Conservation (phyloP, 2,329 filamentous ascomycete species). For the Domatiomyces catenatus region DNA sequence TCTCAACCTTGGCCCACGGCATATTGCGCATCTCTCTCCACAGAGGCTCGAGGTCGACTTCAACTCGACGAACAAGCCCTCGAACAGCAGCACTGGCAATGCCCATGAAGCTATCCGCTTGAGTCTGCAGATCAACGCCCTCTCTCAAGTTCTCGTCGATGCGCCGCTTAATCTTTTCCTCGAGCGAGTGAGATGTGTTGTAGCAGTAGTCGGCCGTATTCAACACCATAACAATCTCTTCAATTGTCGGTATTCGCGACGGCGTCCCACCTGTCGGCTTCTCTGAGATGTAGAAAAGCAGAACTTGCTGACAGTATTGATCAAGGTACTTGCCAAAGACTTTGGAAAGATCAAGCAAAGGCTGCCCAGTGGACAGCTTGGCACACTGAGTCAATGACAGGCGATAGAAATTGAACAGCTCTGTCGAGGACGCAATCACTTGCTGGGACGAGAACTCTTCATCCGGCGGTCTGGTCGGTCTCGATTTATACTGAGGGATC, state of each 20-base stretch:
- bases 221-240: slow-evolving; percentile 71
- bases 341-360: slow-evolving; percentile 67
- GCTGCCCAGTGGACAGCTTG: slow-evolving; percentile 81
- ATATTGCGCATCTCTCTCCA: slow-evolving; percentile 98
- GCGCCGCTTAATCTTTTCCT: slow-evolving; percentile 83
- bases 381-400: slow-evolving; percentile 85
- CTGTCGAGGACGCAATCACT: slow-evolving; percentile 85
- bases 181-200: slow-evolving; percentile 76
- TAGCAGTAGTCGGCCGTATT: slow-evolving; percentile 99
- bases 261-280: slow-evolving; percentile 39
- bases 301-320: slow-evolving; percentile 83
- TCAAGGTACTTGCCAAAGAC: slow-evolving; percentile 88
- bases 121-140: slow-evolving; percentile 75
- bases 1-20: slow-evolving; percentile 86
- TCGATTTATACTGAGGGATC: slow-evolving; percentile 74
- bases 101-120: slow-evolving; percentile 88
- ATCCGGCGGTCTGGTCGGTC: slow-evolving; percentile 63
- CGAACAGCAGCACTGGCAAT: slow-evolving; percentile 80
- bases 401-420: slow-evolving; percentile 95
- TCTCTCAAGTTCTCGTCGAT: slow-evolving; percentile 65
- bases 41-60: slow-evolving; percentile 63
- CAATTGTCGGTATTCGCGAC: slow-evolving; percentile 38
- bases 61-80: slow-evolving; percentile 68
- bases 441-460: slow-evolving; percentile 86
- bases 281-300: slow-evolving; percentile 57